A percentile compares a stretch with the other conserved stretches of the same genome.
Evolutionary conservation across 2,329 filamentous ascomycete species (phyloP).

Genomic region (Fusarium dlaminii): DNA sequence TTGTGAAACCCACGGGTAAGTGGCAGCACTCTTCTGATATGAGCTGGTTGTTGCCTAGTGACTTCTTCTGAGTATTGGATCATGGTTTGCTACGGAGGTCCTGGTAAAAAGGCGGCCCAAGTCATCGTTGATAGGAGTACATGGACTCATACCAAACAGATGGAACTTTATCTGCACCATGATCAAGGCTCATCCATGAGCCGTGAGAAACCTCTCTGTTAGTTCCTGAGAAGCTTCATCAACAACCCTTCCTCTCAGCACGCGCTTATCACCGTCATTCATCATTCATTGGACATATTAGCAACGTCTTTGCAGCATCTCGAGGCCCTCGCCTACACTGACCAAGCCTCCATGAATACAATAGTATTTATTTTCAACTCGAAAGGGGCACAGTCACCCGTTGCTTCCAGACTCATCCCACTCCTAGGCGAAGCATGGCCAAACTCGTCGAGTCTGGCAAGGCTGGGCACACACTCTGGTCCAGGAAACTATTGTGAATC

Average conservation of each 20-base stretch:
- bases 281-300: not conserved
- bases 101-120: no score
- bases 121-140: not conserved
- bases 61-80: not conserved
- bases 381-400: not conserved
- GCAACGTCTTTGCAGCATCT: not conserved
- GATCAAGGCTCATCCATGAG: not conserved
- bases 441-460: not conserved
- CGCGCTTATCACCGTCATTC: constrained; percentile 4
- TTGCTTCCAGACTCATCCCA: not conserved
- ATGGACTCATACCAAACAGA: no score
- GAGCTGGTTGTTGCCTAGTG: rapidly evolving
- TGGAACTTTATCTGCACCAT: rapidly evolving
- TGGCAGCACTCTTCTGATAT: not conserved
- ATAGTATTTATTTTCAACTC: not conserved
- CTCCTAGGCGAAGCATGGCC: not conserved
- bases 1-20: rapidly evolving
- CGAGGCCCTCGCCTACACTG: not conserved
- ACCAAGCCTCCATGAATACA: not conserved
- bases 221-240: not conserved
- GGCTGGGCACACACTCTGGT: not conserved
- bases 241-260: not conserved
- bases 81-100: not conserved
- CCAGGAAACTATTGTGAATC: constrained; percentile 9
- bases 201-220: not conserved